These are phyloP conservation scores for Vaccinium myrtillus DNA, from an alignment of 148 eudicot species.

Conservation along the genomic window DNA sequence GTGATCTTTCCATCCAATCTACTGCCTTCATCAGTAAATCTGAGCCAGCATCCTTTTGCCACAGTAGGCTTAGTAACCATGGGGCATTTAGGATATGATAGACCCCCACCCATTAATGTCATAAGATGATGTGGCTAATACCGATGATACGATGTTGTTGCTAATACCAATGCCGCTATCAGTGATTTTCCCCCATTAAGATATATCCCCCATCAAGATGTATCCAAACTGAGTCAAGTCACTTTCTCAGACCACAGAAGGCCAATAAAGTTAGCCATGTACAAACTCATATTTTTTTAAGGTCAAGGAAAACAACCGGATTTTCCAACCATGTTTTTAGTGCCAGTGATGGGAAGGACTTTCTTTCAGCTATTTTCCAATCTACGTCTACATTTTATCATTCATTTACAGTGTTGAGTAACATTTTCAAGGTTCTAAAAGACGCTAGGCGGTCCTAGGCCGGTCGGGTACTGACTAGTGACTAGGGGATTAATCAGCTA, in stretches of 20 bases:
- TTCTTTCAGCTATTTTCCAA: not conserved
- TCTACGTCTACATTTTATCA: not conserved
- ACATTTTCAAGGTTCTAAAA: not conserved
- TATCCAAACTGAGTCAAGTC: not conserved
- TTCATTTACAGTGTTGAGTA: not conserved
- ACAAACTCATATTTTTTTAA: not conserved
- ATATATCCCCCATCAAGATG: not conserved
- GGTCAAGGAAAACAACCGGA: not conserved
- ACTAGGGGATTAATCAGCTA: too few relatives aligned
- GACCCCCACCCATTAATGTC: not conserved
- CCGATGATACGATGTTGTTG: not conserved
- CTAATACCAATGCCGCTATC: not conserved
- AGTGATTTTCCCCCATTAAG: not conserved
- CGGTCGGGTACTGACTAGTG: too few relatives aligned
- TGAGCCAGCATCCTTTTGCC: not conserved
- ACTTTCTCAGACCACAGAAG: not conserved
- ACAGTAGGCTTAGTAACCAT: not conserved
- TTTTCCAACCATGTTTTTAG: not conserved
- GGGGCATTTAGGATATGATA: not conserved
- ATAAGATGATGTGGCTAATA: not conserved
- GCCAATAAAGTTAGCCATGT: too few relatives aligned
- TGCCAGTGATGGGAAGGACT: not conserved
- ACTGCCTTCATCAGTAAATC: not conserved
- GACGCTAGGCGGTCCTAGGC: too few relatives aligned
- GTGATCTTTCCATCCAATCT: not conserved